Base-by-base conservation (phyloP, 2,329 filamentous ascomycete genomes). In the Fusarium anthophilum region DNA sequence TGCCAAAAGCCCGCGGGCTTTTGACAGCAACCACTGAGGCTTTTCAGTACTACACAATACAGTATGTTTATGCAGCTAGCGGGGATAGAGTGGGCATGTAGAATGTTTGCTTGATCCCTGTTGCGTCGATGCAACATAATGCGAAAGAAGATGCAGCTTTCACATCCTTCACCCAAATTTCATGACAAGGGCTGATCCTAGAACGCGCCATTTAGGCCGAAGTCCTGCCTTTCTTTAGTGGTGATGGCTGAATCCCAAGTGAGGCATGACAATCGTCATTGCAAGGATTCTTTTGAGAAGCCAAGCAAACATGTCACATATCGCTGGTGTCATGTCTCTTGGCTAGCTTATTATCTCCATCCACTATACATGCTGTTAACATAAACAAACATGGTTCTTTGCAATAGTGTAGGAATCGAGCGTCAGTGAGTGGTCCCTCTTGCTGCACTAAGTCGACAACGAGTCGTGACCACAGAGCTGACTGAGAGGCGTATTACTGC, bases 41-140 rank as follows among this genome's bases (percentile, higher is more conserved):
- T 48, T 51, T 24, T 39, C 44, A 9, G 13, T 38, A 38, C 58
- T 43, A 9, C 39, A 47, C 22, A 38, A 37, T 47, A 37, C 30
- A 17, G 14, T 50, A 18, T 50, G 14, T 37, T 24, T 47, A 45
- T 47, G 41, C 43, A 64, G 64, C 51, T 63, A 54, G 44, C 28
- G 50, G 38, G n/a, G n/a, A 48, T 55, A 47, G 39, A 32, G 64
- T 65, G 66, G 63, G 39, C 56, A 65, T 43, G 44, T 18, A 59
- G 28, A 63, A 50, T 59, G 32, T 68, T 64, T 39, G 48, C 17
- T 61, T 37, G 26, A 55, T 53, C 68, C 58, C 38, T 64, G 47
- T 62, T 15, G 24, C 38, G 26, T 39, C 41, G 50, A 62, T 38
- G 62, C 62, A 58, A 50, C 24, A 37, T 28, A 22, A 50, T 38